A percentile compares a stretch with the other conserved stretches of the same genome.
Evolutionary conservation across 1,284 basidiomycete species (phyloP).

Genomic region (Acaromyces ingoldii): DNA sequence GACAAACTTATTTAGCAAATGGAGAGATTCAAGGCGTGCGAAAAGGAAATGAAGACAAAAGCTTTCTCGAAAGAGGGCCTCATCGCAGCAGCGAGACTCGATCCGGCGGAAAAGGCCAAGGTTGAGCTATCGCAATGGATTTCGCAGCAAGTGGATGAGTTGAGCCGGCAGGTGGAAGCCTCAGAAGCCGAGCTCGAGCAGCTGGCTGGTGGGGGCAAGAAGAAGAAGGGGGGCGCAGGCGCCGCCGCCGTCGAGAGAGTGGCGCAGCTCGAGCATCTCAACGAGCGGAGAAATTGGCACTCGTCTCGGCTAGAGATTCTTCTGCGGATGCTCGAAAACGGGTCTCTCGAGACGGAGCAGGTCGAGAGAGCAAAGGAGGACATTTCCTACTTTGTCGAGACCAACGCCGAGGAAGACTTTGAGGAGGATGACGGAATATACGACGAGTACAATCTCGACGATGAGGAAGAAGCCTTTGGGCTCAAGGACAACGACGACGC

Average conservation of each 20-base stretch:
- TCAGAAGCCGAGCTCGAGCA: constrained; percentile 93
- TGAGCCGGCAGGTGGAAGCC: constrained; percentile 85
- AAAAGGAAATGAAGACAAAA: constrained; percentile 99
- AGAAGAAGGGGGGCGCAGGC: constrained; percentile 62
- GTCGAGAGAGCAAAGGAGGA: constrained; percentile 85
- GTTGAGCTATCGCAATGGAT: constrained; percentile 68
- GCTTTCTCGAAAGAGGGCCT: constrained; percentile 99
- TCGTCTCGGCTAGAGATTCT: constrained; percentile 88
- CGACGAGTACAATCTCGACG: constrained; percentile 94
- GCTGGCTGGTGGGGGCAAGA: constrained; percentile 73
- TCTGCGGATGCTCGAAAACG: constrained; percentile 88
- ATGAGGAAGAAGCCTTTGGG: constrained; percentile 64
- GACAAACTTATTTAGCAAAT: constrained; percentile 71
- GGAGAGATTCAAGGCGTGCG: constrained; percentile 99
- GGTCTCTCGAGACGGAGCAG: constrained; percentile 75
- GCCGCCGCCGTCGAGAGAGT: constrained; percentile 66
- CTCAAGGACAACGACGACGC: constrained; percentile 63
- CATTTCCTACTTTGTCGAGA: constrained; percentile 93
- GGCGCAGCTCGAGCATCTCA: constrained; percentile 78
- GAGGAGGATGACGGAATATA: constrained; percentile 97
- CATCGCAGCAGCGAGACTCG: constrained; percentile 85
- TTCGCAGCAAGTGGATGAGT: constrained; percentile 67
- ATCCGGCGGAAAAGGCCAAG: constrained; percentile 95
- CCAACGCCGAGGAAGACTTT: constrained; percentile 92
- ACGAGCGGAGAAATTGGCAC: constrained; percentile 95